These are phyloP conservation scores for Zoysia pacifica DNA, from an alignment of 176 grass and related monocot genomes.

Conservation along the genomic window DNA sequence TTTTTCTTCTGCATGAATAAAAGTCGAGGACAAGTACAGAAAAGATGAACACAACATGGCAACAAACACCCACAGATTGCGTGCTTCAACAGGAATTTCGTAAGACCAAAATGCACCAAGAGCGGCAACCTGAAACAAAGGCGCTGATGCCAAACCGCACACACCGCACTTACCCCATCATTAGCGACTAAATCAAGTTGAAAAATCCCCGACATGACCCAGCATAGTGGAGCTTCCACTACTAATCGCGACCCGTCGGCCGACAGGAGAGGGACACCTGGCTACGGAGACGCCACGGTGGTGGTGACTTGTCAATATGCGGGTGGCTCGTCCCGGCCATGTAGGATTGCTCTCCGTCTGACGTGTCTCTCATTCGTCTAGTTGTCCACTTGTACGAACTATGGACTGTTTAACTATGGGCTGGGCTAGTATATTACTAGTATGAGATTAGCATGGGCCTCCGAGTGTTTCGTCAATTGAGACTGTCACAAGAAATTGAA, in stretches of 20 bases:
- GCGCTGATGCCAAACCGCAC: constrained; percentile 46
- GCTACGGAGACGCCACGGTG: background rate
- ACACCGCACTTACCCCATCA: constrained; percentile 46
- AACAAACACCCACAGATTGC: constrained; percentile 17
- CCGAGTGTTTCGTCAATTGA: too few relatives aligned
- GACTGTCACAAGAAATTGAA: too few relatives aligned
- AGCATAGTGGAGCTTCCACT: constrained; percentile 54
- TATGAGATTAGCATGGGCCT: too few relatives aligned
- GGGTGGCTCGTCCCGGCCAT: background rate
- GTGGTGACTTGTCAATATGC: constrained; percentile 52
- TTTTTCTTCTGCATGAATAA: background rate
- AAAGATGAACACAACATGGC: background rate
- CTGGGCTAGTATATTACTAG: too few relatives aligned
- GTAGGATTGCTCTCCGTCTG: constrained; percentile 8
- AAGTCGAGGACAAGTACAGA: constrained; percentile 4
- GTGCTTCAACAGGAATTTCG: constrained; percentile 28
- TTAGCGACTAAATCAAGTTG: constrained; percentile 26
- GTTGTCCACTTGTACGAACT: background rate
- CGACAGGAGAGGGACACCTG: background rate
- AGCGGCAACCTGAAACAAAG: constrained; percentile 35
- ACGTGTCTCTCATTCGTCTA: constrained; percentile 28
- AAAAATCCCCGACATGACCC: background rate
- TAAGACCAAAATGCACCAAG: constrained; percentile 10
- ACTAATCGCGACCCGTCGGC: constrained; percentile 35
- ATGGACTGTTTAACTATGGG: background rate